Evolutionary conservation across 129 eudicot genomes (phyloP), one percentile per base, ranked within the genome.

Genomic region (Tagetes erecta): DNA sequence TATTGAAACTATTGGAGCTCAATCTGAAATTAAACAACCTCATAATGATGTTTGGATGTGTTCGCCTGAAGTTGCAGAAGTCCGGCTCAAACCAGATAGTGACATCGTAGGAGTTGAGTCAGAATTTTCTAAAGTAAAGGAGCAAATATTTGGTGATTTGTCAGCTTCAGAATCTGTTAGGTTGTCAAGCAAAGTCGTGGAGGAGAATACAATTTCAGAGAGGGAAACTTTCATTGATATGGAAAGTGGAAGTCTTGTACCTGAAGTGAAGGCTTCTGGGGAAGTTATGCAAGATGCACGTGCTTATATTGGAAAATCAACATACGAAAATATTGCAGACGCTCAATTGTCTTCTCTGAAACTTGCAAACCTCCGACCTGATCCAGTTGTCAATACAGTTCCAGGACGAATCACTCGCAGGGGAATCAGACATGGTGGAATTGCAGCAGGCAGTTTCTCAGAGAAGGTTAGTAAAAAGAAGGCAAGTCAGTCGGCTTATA

Each of bases 141-240:
- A 7, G 40, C 59, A 41, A 56, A 56, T 58, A 37, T 14, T 78
- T 20, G 73, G 39, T 42, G 75, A 75, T 12, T 11, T 42, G 7
- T 71, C 79, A 50, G 75, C 68, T 59, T 56, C 78, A 36, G 74
- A 76, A 44, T 67, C 64, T 14, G 68, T 8, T 31, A 75, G 42
- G 58, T 57, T 55, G 71, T 44, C 62, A 68, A 65, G 37, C 8
- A 12, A 49, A 49, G 39, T 51, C 35, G 30, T 6, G 4, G 73
- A 50, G 57, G 64, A 31, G 62, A 59, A 44, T 5, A 41, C 0
- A 36, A 67, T 30, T 51, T 37, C 78, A 7, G 35, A 40, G 69
- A 45, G 41, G 9, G 78, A 30, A 64, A 45, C 68, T 31, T 30
- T 33, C 50, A n/a, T 30, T 30, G 71, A 42, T 20, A 42, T 34